These are phyloP conservation scores for Millerozyma acaciae DNA, from an alignment of 805 yeast species.

Conservation along the genomic window DNA sequence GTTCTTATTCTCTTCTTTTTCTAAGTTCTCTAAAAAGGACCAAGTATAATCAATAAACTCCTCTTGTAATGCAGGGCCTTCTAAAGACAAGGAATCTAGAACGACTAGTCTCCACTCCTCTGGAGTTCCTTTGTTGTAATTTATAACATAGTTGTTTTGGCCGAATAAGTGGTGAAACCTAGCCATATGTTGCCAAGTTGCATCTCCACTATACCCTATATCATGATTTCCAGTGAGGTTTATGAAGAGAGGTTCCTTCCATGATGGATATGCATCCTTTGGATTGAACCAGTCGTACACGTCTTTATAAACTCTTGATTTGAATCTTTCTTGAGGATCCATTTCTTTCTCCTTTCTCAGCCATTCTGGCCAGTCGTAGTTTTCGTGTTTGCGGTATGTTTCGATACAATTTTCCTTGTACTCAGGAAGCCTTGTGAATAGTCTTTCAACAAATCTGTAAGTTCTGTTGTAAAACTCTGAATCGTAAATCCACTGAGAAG, in stretches of 20 bases:
- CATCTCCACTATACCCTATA: constrained; percentile 92
- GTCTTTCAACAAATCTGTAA: constrained; percentile 63
- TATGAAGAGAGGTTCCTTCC: constrained; percentile 62
- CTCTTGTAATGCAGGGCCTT: constrained; percentile 84
- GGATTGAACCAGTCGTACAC: constrained; percentile 62
- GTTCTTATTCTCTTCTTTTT: constrained; percentile 38
- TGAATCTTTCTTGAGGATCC: constrained; percentile 32
- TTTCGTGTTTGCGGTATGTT: constrained; percentile 45
- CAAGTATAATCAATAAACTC: constrained; percentile 65
- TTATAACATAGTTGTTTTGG: constrained; percentile 76
- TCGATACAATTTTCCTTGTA: constrained; percentile 49
- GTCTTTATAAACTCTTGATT: constrained; percentile 44
- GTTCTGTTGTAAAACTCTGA: constrained; percentile 82
- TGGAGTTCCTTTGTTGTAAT: constrained; percentile 57
- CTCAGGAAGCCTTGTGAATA: constrained; percentile 56
- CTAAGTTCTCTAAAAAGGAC: constrained; percentile 64
- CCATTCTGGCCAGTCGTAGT: constrained; percentile 52
- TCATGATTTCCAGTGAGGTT: constrained; percentile 95
- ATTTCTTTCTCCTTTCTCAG: constrained; percentile 37
- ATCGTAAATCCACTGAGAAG: constrained; percentile 93
- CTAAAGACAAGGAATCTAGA: constrained; percentile 75
- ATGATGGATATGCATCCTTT: constrained; percentile 25
- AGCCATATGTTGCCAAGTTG: constrained; percentile 85
- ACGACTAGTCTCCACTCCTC: constrained; percentile 90
- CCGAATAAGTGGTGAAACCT: constrained; percentile 77